phyloP scores from a whole-genome alignment of 192 early-diverging fungal genomes.

The Backusella australiensis region DNA sequence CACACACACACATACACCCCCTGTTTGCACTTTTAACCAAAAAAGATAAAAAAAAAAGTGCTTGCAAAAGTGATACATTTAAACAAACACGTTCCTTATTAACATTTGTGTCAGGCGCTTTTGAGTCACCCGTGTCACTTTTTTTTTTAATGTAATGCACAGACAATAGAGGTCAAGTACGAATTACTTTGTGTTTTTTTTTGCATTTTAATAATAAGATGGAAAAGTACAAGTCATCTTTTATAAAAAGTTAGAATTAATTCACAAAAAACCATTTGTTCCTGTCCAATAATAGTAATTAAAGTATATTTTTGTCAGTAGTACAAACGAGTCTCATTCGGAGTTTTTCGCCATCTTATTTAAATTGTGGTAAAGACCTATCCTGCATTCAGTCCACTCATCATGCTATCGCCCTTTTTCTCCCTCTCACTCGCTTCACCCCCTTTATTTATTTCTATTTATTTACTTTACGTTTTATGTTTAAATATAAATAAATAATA shows the following conservation, averaged over 20 bases:
- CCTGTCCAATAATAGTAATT: not conserved
- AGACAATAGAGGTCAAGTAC: not conserved
- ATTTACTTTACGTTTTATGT: not conserved
- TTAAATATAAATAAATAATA: not conserved
- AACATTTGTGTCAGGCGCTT: not conserved
- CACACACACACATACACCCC: not conserved
- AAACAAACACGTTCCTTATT: slow-evolving; percentile 1
- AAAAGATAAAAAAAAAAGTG: not conserved
- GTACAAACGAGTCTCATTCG: not conserved
- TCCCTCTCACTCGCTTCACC: not conserved
- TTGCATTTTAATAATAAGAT: not conserved
- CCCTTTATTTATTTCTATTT: not conserved
- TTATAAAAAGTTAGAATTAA: not conserved
- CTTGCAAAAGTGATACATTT: slow-evolving; percentile 2
- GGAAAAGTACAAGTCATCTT: not conserved
- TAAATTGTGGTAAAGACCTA: slow-evolving; percentile 1
- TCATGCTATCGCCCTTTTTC: not conserved
- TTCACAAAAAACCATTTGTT: slow-evolving; percentile 1
- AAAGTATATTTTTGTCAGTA: not conserved
- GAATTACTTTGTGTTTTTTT: not conserved
- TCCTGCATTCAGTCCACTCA: not conserved
- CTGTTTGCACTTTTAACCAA: slow-evolving; percentile 1
- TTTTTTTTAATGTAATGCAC: slow-evolving; percentile 4
- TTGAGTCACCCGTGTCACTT: slow-evolving; percentile 1
- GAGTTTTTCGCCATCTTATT: not conserved